phyloP scores from a whole-genome alignment of 2,329 filamentous ascomycete genomes.

The Pseudogymnoascus sp. region DNA sequence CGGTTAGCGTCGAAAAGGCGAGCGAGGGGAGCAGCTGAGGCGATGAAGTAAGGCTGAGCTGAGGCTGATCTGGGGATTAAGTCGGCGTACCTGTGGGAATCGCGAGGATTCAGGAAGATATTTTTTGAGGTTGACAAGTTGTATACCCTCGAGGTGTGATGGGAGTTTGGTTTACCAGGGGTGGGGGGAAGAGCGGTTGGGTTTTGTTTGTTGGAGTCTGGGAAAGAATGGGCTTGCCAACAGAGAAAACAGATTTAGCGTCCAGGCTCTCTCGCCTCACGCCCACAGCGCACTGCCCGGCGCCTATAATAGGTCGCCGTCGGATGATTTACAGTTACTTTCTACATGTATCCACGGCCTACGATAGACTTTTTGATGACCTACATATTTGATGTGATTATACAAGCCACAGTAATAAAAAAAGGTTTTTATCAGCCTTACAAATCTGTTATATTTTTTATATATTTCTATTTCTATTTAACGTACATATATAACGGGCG shows the following conservation, averaged over 20 bases:
- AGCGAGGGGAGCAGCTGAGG: constrained; percentile 1
- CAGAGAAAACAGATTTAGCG: constrained; percentile 8
- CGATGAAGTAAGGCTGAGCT: constrained; percentile 6
- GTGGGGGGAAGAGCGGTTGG: no score
- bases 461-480: no score
- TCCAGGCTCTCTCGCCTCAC: constrained; percentile 7
- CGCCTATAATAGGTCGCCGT: constrained; percentile 2
- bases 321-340: neutral
- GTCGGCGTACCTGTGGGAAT: constrained; percentile 1
- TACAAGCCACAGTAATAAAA: neutral
- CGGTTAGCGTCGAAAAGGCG: constrained; percentile 11
- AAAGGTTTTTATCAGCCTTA: neutral
- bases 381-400: neutral
- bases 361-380: neutral
- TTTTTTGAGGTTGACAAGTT: neutral
- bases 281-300: neutral
- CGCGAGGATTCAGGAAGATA: neutral
- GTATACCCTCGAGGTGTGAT: neutral
- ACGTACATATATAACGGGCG: neutral
- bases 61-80: neutral
- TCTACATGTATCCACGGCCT: constrained; percentile 1
- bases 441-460: neutral
- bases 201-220: neutral
- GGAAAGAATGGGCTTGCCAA: constrained; percentile 6
- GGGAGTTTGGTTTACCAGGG: neutral